Percentiles rank a stretch among this genome's conserved stretches.
Conservation (phyloP, 108 stramenopile species). For the Craspedostauros australis region DNA sequence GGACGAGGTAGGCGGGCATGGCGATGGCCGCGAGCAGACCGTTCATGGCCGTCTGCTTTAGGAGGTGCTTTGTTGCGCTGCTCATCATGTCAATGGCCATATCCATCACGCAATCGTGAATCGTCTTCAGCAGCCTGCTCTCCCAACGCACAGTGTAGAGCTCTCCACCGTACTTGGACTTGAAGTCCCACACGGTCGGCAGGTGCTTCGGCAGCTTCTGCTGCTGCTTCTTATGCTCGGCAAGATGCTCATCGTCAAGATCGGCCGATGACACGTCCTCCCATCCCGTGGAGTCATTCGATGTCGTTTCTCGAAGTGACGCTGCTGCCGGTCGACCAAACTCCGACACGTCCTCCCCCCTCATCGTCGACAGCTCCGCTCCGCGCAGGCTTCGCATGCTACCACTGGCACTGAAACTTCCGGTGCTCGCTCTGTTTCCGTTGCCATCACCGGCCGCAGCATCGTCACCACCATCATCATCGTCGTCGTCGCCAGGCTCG, state of each 20-base stretch:
- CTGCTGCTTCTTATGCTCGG: not conserved
- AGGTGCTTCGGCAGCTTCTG: slow-evolving; percentile 45
- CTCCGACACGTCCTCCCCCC: too few species aligned
- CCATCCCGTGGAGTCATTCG: slow-evolving; percentile 1
- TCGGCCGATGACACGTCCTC: slow-evolving; percentile 18
- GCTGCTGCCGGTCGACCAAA: too few species aligned
- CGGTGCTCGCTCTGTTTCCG: too few species aligned
- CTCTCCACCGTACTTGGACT: slow-evolving; percentile 70
- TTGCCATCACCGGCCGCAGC: too few species aligned
- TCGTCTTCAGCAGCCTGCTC: slow-evolving; percentile 59
- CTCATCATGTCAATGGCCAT: slow-evolving; percentile 69
- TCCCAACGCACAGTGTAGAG: slow-evolving; percentile 81
- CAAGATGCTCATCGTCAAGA: slow-evolving; percentile 2
- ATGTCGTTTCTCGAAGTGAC: not conserved
- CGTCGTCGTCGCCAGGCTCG: too few species aligned
- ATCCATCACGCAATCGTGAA: slow-evolving; percentile 72
- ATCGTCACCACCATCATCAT: too few species aligned
- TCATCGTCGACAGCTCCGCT: too few species aligned
- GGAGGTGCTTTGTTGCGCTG: slow-evolving; percentile 59
- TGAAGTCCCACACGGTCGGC: slow-evolving; percentile 73
- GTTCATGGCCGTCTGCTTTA: slow-evolving; percentile 72
- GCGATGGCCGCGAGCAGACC: slow-evolving; percentile 74
- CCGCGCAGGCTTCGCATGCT: too few species aligned
- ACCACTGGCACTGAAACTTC: too few species aligned
- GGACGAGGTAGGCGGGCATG: slow-evolving; percentile 64